Evolutionary conservation across 768 basidiomycete genomes (phyloP).

Genomic region (Imleria badia): DNA sequence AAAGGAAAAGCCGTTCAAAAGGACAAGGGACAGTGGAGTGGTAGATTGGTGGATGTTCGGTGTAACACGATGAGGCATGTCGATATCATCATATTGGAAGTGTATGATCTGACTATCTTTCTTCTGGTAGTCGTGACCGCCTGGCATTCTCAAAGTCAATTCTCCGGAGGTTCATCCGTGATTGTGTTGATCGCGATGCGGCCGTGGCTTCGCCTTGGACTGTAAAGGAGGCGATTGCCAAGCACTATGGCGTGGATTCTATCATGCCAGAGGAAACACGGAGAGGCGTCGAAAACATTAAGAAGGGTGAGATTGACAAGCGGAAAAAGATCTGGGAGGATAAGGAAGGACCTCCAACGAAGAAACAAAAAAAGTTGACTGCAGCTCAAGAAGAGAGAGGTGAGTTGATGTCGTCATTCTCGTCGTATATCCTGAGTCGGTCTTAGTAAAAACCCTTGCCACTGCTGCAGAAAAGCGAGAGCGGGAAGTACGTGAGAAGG

Average conservation of each 20-base stretch:
- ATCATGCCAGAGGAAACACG: conserved; percentile 86
- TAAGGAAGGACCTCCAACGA: conserved; percentile 77
- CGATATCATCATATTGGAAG: background rate
- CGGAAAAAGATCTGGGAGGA: conserved; percentile 90
- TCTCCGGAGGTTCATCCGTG: conserved; percentile 92
- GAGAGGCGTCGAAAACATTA: conserved; percentile 73
- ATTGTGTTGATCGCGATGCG: conserved; percentile 90
- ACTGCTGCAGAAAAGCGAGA: conserved; percentile 60
- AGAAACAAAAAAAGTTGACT: conserved; percentile 79
- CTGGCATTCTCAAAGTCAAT: conserved; percentile 96
- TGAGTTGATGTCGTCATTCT: conserved; percentile 26
- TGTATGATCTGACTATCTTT: background rate
- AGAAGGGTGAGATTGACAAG: conserved; percentile 90
- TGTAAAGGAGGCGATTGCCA: conserved; percentile 83
- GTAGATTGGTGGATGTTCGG: conserved; percentile 81
- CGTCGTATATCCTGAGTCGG: conserved; percentile 9
- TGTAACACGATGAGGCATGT: conserved; percentile 77
- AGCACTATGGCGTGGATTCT: conserved; percentile 79
- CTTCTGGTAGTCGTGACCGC: conserved; percentile 76
- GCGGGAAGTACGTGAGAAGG: conserved; percentile 67
- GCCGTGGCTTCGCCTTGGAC: conserved; percentile 96
- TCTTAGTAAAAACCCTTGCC: conserved; percentile 30
- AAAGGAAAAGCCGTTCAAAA: conserved; percentile 56
- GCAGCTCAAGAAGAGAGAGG: conserved; percentile 76
- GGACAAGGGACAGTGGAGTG: conserved; percentile 63